Evolutionary conservation across 2,329 filamentous ascomycete species (phyloP).

Genomic region (Aspergillus caelatus): DNA sequence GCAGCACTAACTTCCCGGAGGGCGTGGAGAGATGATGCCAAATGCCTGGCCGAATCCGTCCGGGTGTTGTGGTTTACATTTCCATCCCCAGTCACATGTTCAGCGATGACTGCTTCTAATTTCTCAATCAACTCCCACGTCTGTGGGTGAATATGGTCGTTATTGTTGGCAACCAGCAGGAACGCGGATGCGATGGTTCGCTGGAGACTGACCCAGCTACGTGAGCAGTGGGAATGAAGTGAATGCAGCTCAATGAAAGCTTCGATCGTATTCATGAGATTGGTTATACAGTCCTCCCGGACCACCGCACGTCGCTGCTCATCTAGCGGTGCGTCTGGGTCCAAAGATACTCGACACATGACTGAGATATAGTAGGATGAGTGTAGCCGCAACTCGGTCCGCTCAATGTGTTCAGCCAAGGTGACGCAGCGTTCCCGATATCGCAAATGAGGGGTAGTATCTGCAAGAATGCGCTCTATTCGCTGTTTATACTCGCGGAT

Average conservation of each 20-base stretch:
- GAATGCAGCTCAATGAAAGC: constrained; percentile 58
- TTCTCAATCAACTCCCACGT: constrained; percentile 34
- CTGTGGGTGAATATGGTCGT: constrained; percentile 25
- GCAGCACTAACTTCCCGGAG: constrained; percentile 36
- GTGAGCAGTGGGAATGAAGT: constrained; percentile 40
- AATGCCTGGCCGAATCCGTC: constrained; percentile 38
- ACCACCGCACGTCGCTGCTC: constrained; percentile 39
- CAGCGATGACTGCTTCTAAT: constrained; percentile 32
- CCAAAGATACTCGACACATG: constrained; percentile 59
- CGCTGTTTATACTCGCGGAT: constrained; percentile 59
- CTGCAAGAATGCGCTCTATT: constrained; percentile 57
- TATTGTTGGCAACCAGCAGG: constrained; percentile 36
- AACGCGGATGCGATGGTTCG: constrained; percentile 46
- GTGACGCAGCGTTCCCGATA: constrained; percentile 45
- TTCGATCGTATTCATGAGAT: constrained; percentile 56
- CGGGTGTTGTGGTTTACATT: constrained; percentile 27
- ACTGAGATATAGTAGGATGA: constrained; percentile 63
- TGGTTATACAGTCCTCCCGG: constrained; percentile 56
- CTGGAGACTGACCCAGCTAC: constrained; percentile 47
- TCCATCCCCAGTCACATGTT: constrained; percentile 35
- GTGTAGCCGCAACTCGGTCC: constrained; percentile 62
- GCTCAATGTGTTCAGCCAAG: constrained; percentile 56
- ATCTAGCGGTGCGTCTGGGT: constrained; percentile 43
- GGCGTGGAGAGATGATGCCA: constrained; percentile 36
- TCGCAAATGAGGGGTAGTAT: constrained; percentile 59